phyloP scores from a whole-genome alignment of 306 rosid species.

The Arachis hypogaea region DNA sequence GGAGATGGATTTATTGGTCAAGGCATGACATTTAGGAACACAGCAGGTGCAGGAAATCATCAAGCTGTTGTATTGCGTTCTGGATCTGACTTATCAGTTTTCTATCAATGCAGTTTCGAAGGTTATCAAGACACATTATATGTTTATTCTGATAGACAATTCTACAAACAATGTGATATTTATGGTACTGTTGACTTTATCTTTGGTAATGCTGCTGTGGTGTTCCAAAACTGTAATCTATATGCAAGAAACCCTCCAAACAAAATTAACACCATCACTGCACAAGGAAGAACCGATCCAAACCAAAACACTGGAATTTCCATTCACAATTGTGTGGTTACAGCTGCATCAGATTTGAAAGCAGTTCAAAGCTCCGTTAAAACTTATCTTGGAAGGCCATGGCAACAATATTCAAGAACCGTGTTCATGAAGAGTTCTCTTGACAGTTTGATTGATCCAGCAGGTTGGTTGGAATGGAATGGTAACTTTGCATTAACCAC shows the following conservation, averaged over 20 bases:
- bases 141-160: constrained; percentile 65
- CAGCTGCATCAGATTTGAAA: constrained; percentile 47
- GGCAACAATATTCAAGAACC: constrained; percentile 59
- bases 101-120: constrained; percentile 66
- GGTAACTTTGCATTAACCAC: constrained; percentile 60
- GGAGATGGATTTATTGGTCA: constrained; percentile 72
- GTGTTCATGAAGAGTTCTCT: constrained; percentile 57
- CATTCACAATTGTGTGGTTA: constrained; percentile 52
- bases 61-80: constrained; percentile 79
- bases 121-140: constrained; percentile 82
- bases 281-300: constrained; percentile 65
- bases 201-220: constrained; percentile 50
- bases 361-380: constrained; percentile 32
- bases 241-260: constrained; percentile 58
- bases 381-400: constrained; percentile 69
- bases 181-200: constrained; percentile 41
- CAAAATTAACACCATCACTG: constrained; percentile 59
- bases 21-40: constrained; percentile 68
- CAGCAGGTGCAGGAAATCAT: constrained; percentile 66
- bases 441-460: constrained; percentile 52
- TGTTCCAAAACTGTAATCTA: constrained; percentile 62
- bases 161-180: constrained; percentile 44
- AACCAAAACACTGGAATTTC: constrained; percentile 75
- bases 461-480: constrained; percentile 71
- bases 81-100: constrained; percentile 73